These are phyloP conservation scores for Botrytis porri DNA, from an alignment of 2,329 filamentous ascomycete species.

Conservation along the genomic window DNA sequence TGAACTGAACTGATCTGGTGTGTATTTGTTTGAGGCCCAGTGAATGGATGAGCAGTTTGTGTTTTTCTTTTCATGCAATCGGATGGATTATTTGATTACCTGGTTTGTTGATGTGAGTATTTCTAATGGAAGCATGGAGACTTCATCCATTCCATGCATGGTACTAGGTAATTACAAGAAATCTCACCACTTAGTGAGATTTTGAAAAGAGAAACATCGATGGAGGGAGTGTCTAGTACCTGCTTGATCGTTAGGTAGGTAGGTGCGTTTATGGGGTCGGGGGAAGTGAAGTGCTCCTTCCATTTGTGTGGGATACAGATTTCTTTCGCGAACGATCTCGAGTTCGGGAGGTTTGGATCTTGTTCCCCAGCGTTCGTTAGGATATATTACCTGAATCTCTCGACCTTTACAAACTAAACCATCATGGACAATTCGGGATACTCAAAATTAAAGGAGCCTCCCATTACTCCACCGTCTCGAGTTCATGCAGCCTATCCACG, in stretches of 20 bases:
- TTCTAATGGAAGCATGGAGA: background rate
- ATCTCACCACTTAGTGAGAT: background rate
- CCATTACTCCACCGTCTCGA: constrained; percentile 14
- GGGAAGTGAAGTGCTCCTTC: background rate
- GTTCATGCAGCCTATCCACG: constrained; percentile 19
- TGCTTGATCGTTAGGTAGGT: background rate
- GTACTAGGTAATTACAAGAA: no score
- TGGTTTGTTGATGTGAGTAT: background rate
- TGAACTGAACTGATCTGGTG: background rate
- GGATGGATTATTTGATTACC: background rate
- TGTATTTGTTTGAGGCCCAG: background rate
- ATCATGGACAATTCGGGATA: constrained; percentile 19
- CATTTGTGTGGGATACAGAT: background rate
- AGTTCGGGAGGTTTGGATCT: background rate
- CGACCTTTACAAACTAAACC: background rate
- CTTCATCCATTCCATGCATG: no score
- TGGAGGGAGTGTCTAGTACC: background rate
- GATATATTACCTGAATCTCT: background rate
- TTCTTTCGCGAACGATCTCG: no score
- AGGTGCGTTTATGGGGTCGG: background rate
- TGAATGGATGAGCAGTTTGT: background rate
- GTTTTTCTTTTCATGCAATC: background rate
- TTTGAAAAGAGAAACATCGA: fast-evolving
- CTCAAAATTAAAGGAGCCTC: constrained; percentile 12
- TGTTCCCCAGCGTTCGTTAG: background rate